Evolutionary conservation across 2,329 filamentous ascomycete species (phyloP), one percentile per base, ranked within the genome.

Genomic region (Fusarium siculi): DNA sequence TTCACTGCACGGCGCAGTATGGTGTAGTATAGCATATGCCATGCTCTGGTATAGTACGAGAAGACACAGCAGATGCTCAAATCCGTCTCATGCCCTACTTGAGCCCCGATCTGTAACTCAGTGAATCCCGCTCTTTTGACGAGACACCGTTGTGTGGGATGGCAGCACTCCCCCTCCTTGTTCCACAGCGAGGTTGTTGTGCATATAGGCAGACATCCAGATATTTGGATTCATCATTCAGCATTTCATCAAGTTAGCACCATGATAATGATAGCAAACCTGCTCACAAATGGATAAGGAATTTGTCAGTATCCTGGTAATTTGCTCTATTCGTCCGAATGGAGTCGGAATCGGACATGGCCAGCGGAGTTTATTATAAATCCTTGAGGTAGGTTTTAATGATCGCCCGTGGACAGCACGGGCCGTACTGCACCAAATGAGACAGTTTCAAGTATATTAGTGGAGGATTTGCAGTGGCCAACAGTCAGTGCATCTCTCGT

Each of bases 51-150:
- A 62, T 40, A 39, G 44, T 40, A 42, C 28, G 34, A n/a, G 32
- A 39, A 40, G 50, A 54, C 23, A 28, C 25, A 59, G 37, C 49
- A 66, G 19, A 54, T 54, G 23, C 34, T 40, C 36, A 40, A 54
- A n/a, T 19, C 34, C 34, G 34, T n/a, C 40, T 54, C 32, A 62
- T 67, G 56, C 64, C 56, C 52, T 67, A 46, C 63, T 43, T 37
- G n/a, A 49, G 39, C 49, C 36, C 68, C 63, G 54, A 64, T 66
- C 49, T 72, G 57, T 53, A 68, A 61, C 53, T 59, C 64, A 44
- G 44, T 32, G 62, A 73, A 74, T 74, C 63, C 71, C 71, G 71
- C 71, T 74, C 71, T 74, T 74, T 74, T 74, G 71, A 64, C 44
- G 10, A 74, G 66, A 73, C 71, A 68, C 71, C 71, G 36, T 62